Base-by-base conservation (phyloP, 2,329 filamentous ascomycete genomes). In the Calonectria fujianensis region DNA sequence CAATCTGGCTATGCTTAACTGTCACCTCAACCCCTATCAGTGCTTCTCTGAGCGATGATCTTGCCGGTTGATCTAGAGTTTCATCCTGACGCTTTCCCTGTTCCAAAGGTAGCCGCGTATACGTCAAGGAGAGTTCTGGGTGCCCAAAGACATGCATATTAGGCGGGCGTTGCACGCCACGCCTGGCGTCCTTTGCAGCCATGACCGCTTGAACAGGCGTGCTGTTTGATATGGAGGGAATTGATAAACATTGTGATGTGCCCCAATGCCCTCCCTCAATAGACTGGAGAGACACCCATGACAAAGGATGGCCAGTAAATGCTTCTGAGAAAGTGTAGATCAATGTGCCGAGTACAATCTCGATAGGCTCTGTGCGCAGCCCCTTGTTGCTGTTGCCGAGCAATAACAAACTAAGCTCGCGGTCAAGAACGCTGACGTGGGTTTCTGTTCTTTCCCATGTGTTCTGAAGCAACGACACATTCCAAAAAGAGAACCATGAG, bases 191-290 rank as follows among this genome's bases (percentile, higher is more conserved):
- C 18, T 45, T 45, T 13, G 39, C 39, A 18, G 39, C 6, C 39
- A 45, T 20, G 3, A 45, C 39, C 2, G 39, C 39, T 45, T 45
- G 3, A 7, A 20, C 18, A 1, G 18, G 39, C 18, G 39, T 45
- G 39, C 4, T 45, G 13, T 2, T 2, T 1, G 39, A 3, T 1
- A 14, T 4, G 7, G 18, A 18, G 2, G 18, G 6, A 7, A 20
- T 45, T 45, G 39, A 45, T 7, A 45, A 3, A 20, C 16, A 45
- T 9, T 45, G 16, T 20, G 39, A 20, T 20, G 16, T 20, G 7
- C 11, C 9, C 16, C 3, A 16, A 20, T 18, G 2, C 4, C 8
- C 39, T 9, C 14, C 39, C 8, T 45, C 39, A 18, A 16, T 8
- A 20, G 18, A 45, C 20, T 20, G 3, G 20, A 14, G 14, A 14